phyloP scores from a whole-genome alignment of 2,329 filamentous ascomycete species.

The Phaeosphaeria sp. region DNA sequence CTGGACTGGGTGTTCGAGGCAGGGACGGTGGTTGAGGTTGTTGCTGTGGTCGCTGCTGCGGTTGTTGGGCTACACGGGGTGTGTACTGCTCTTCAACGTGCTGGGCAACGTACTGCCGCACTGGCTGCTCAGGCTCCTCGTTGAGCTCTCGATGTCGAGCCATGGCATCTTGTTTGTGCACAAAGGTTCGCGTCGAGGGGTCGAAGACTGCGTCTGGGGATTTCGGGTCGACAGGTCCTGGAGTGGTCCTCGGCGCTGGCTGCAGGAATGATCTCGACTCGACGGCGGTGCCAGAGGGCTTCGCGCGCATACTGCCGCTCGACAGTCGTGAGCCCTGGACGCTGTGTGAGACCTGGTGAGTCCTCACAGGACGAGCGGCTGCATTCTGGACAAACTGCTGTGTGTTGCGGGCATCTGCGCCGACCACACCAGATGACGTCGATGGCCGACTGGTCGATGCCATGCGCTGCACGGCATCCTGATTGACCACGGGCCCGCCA shows the following conservation, averaged over 20 bases:
- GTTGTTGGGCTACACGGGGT: constrained; percentile 9
- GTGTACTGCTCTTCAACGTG: constrained; percentile 22
- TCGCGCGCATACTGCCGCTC: constrained; percentile 60
- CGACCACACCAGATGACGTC: constrained; percentile 30
- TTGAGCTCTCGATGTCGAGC: constrained; percentile 39
- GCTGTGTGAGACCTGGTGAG: constrained; percentile 43
- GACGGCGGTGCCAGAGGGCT: constrained; percentile 59
- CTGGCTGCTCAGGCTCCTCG: constrained; percentile 30
- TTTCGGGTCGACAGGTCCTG: constrained; percentile 43
- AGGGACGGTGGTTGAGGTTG: no score
- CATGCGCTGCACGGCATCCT: constrained; percentile 38
- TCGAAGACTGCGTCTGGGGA: constrained; percentile 47
- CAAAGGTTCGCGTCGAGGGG: constrained; percentile 46
- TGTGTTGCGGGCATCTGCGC: constrained; percentile 26
- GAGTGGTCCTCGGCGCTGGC: constrained; percentile 16
- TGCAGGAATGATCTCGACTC: constrained; percentile 24
- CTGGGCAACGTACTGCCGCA: constrained; percentile 28
- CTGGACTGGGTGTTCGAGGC: constrained; percentile 27
- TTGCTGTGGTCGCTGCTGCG: constrained; percentile 7
- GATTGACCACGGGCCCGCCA: constrained; percentile 44
- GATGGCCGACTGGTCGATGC: constrained; percentile 34
- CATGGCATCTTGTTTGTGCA: constrained; percentile 47
- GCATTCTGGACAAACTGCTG: constrained; percentile 47
- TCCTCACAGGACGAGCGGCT: constrained; percentile 50
- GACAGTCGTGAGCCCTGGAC: constrained; percentile 51